Conservation (phyloP, 495 filamentous ascomycete species). For the Hypoxylon subgilvum region DNA sequence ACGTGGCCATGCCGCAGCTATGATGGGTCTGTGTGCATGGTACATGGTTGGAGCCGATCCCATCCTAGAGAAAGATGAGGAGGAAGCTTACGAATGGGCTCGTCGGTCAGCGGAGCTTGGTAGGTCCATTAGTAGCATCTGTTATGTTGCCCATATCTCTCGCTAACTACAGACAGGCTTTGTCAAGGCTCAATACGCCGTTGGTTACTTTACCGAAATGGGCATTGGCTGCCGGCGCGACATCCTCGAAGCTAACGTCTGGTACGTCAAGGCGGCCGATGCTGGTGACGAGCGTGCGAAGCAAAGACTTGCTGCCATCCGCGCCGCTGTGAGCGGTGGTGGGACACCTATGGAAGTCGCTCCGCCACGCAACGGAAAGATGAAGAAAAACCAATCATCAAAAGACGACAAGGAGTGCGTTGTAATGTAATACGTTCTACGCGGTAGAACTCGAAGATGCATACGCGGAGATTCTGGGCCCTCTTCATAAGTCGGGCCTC, state of each 20-base stretch:
- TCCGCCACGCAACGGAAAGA: conserved; percentile 54
- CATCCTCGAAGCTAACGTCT: conserved; percentile 92
- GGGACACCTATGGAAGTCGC: conserved; percentile 62
- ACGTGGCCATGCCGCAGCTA: conserved; percentile 80
- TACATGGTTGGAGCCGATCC: conserved; percentile 96
- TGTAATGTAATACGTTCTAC: conserved; percentile 59
- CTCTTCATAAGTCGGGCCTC: background rate
- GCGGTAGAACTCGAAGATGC: conserved; percentile 2
- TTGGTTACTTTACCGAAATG: conserved; percentile 98
- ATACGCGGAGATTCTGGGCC: background rate
- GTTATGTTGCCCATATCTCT: background rate
- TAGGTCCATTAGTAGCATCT: conserved; percentile 51
- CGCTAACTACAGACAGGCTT: conserved; percentile 61
- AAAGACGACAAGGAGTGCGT: conserved; percentile 63
- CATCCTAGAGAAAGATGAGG: conserved; percentile 90
- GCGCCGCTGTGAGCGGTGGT: conserved; percentile 82
- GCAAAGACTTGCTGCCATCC: conserved; percentile 82
- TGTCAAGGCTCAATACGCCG: conserved; percentile 91
- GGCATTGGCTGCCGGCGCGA: conserved; percentile 94
- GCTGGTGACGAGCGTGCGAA: conserved; percentile 89
- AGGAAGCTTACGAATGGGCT: conserved; percentile 97
- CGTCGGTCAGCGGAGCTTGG: conserved; percentile 81
- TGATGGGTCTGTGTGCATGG: conserved; percentile 99
- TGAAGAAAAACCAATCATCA: conserved; percentile 51
- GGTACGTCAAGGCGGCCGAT: conserved; percentile 97